Conservation (phyloP, 495 filamentous ascomycete species). For the Trichoderma virens region DNA sequence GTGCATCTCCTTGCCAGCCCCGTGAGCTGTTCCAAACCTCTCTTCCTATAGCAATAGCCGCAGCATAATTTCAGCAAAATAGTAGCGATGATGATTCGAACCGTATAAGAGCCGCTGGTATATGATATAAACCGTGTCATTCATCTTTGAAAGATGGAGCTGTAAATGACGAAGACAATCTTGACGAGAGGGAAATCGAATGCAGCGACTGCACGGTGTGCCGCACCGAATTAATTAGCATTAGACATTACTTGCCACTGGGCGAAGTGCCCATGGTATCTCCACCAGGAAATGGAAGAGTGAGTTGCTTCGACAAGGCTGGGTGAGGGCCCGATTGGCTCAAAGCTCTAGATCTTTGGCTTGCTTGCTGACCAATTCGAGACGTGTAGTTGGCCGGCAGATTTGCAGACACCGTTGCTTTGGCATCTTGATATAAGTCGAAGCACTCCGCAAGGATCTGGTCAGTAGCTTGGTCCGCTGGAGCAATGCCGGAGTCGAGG, state of each 20-base stretch:
- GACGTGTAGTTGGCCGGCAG: constrained; percentile 31
- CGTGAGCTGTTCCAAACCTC: background rate
- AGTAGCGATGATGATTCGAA: background rate
- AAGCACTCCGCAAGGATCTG: constrained; percentile 33
- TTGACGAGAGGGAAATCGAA: background rate
- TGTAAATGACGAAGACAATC: constrained; percentile 4
- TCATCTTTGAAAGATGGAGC: background rate
- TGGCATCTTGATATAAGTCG: constrained; percentile 30
- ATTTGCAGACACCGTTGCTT: constrained; percentile 35
- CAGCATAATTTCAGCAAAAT: background rate
- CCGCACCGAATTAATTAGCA: background rate
- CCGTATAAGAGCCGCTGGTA: background rate
- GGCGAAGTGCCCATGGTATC: background rate
- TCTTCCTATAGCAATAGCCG: background rate
- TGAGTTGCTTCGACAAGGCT: background rate
- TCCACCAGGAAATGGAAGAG: background rate
- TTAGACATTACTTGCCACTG: background rate
- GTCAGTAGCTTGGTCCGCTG: constrained; percentile 28
- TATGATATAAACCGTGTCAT: background rate
- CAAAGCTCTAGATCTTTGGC: background rate
- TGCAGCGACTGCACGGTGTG: background rate
- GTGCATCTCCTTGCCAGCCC: background rate
- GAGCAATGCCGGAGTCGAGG: constrained; percentile 37
- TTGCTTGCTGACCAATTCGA: background rate
- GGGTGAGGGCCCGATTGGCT: background rate